Base-by-base conservation (phyloP, 495 filamentous ascomycete genomes). In the Tuber calosporum region DNA sequence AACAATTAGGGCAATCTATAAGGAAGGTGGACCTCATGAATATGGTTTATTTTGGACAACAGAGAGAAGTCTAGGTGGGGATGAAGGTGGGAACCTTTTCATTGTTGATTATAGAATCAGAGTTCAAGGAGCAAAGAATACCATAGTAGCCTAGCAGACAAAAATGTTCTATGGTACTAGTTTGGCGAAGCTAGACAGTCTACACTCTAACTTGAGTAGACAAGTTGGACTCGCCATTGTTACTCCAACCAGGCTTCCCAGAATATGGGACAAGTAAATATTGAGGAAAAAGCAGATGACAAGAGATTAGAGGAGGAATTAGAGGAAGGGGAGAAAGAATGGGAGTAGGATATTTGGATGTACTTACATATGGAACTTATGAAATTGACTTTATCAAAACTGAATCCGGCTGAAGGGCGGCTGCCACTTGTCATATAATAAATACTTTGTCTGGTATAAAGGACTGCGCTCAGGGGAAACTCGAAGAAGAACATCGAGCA, bases 181-280 rank as follows among this genome's bases (percentile, higher is more conserved):
- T 20, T 22, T 74, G 13, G 30, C 73, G 1, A 19, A 41, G 1
- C 48, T 67, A 19, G 40, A 37, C 6, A 68, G 45, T 30, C 1
- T 20, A 37, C n/a, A 70, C 66, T 1, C 19, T n/a, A 11, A 71
- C 11, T 7, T 22, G 26, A 8, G 30, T 20, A 66, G 41, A 13
- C 67, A 74, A 67, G 41, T n/a, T 30, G 72, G 67, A 39, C 36
- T 42, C 20, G 37, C 68, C 30, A 73, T 74, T 45, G 72, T 70
- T 19, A 74, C 72, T 73, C 72, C 72, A 36, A 22, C 42, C 37
- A 38, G 48, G 38, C 39, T 74, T 15, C 22, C 37, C 0, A 42
- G 17, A 43, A 42, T 70, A 22, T 74, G 68, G 72, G 38, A 69
- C 15, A 73, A 69, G 58, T 73, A 69, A n/a, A n/a, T 39, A 43